Percentiles rank a stretch among this genome's conserved stretches.
Evolutionary conservation across 2,329 filamentous ascomycete genomes (phyloP).

Genomic region (Microascus cirrosus): DNA sequence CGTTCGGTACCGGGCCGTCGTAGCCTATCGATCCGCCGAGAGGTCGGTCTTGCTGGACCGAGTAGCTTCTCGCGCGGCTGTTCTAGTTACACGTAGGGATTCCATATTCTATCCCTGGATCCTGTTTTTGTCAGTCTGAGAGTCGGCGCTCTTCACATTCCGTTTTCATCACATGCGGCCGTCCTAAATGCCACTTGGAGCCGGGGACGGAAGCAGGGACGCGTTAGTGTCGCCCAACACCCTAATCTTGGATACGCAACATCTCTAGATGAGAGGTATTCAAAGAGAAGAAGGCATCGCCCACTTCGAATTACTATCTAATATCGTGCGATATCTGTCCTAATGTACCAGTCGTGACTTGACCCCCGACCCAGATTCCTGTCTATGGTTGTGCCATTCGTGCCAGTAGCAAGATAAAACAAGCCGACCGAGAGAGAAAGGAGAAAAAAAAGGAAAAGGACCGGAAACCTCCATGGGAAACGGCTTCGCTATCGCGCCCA

Average conservation of each 20-base stretch:
- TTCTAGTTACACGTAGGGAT: no score
- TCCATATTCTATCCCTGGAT: not conserved
- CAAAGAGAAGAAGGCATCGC: not conserved
- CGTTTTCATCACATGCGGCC: no score
- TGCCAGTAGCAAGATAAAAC: not conserved
- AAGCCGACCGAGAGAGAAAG: not conserved
- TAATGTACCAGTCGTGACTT: not conserved
- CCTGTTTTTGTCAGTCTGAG: not conserved
- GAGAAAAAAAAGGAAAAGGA: not conserved
- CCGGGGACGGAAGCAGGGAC: not conserved
- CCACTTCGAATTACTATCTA: not conserved
- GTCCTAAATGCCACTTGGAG: not conserved
- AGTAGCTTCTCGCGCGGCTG: no score
- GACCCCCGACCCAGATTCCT: not conserved
- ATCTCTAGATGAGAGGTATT: not conserved
- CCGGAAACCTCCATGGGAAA: no score
- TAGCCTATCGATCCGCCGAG: no score
- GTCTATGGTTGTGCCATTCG: not conserved
- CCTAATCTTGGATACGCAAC: not conserved
- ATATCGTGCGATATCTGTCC: not conserved
- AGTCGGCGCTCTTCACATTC: not conserved
- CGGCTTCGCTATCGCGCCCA: not conserved
- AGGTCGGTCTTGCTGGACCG: no score
- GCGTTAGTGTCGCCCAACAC: not conserved
- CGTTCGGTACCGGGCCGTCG: no score